Evolutionary conservation across 139 green algal genomes (phyloP).

Genomic region (Chlamydomonas urium): DNA sequence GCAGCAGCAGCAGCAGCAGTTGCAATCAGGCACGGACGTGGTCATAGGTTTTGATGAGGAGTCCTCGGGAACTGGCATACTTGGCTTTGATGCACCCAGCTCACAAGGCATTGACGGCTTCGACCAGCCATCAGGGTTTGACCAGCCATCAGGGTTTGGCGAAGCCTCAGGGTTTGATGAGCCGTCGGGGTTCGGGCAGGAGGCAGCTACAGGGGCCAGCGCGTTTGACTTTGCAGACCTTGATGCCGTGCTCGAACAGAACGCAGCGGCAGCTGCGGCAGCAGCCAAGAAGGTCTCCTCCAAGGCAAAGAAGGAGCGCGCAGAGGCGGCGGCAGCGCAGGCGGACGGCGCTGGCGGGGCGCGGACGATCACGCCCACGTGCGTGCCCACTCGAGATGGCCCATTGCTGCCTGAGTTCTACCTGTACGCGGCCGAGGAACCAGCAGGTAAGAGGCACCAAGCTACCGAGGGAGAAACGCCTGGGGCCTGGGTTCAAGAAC

Average conservation of each 20-base stretch:
- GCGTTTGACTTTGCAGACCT: constrained; percentile 55
- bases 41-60: too few relatives aligned
- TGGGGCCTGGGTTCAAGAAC: too few relatives aligned
- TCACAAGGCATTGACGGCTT: too few relatives aligned
- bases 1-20: too few relatives aligned
- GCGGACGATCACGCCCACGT: background rate
- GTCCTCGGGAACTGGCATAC: background rate
- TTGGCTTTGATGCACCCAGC: constrained; percentile 16
- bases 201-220: background rate
- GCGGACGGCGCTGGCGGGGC: too few relatives aligned
- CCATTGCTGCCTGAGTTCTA: constrained; percentile 60
- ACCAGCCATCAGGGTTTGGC: too few relatives aligned
- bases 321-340: too few relatives aligned
- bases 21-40: too few relatives aligned
- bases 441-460: constrained; percentile 16
- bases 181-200: constrained; percentile 1
- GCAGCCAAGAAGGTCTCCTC: background rate
- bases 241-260: constrained; percentile 38
- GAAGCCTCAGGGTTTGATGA: too few relatives aligned
- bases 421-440: constrained; percentile 39
- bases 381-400: too few relatives aligned
- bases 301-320: too few relatives aligned
- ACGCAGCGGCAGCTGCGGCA: background rate
- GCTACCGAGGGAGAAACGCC: background rate
- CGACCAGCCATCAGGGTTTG: too few relatives aligned